These are phyloP conservation scores for Teunomyces kruisii DNA, from an alignment of 805 yeast species.

Conservation along the genomic window DNA sequence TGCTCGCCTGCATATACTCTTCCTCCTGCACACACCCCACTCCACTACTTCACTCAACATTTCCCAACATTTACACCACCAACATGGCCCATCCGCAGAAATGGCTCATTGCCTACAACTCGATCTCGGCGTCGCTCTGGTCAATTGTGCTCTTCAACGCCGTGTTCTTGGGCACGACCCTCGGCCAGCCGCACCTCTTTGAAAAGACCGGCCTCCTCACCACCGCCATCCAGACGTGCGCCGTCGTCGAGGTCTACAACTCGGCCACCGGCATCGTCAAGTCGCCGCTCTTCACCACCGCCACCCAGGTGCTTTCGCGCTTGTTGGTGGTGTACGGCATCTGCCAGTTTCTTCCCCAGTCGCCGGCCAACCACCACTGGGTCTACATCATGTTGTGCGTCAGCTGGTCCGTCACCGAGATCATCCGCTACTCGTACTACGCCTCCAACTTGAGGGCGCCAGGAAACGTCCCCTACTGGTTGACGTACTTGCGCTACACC, in stretches of 20 bases:
- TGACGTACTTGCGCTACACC: slow-evolving; percentile 79
- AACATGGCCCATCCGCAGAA: slow-evolving; percentile 23
- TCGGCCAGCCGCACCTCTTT: slow-evolving; percentile 69
- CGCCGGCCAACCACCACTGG: slow-evolving; percentile 61
- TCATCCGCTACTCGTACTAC: slow-evolving; percentile 85
- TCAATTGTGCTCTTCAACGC: slow-evolving; percentile 40
- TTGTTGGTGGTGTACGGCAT: slow-evolving; percentile 81
- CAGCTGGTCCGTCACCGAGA: slow-evolving; percentile 96
- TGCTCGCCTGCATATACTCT: too few relatives aligned
- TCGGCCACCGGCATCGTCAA: slow-evolving; percentile 77
- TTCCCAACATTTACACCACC: slow-evolving; percentile 1
- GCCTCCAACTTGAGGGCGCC: slow-evolving; percentile 59
- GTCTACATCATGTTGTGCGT: slow-evolving; percentile 64
- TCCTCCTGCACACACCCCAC: too few relatives aligned
- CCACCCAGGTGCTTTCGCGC: slow-evolving; percentile 85
- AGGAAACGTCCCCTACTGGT: slow-evolving; percentile 53
- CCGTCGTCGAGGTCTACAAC: slow-evolving; percentile 78
- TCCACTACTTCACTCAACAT: neutral
- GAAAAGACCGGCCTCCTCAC: slow-evolving; percentile 57
- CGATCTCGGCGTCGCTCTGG: slow-evolving; percentile 44
- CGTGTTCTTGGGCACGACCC: slow-evolving; percentile 27
- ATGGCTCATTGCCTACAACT: slow-evolving; percentile 44
- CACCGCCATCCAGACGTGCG: slow-evolving; percentile 72
- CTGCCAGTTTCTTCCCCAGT: slow-evolving; percentile 68
- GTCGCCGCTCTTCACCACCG: slow-evolving; percentile 82